phyloP scores from a whole-genome alignment of 257 asterid species.

The Solanum infundibuliforme region DNA sequence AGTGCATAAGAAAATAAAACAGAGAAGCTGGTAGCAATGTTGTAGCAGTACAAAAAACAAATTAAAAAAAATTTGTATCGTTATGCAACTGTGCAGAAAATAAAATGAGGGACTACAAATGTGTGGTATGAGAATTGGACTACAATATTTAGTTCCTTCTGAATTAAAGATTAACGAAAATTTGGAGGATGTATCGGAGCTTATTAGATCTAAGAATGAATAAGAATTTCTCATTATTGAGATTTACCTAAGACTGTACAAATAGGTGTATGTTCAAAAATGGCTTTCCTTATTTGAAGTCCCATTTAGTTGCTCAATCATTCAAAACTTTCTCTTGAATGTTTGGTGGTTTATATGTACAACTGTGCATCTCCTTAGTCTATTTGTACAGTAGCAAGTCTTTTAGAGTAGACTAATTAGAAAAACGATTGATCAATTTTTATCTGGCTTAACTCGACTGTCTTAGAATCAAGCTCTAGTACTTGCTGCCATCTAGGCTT shows the following conservation, averaged over 20 bases:
- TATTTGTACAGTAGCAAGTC: background rate
- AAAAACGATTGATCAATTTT: background rate
- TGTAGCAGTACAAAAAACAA: no score
- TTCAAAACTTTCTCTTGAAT: background rate
- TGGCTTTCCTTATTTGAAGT: background rate
- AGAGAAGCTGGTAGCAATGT: no score
- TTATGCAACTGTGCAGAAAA: no score
- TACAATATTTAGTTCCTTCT: no score
- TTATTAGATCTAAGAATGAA: background rate
- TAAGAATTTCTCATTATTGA: background rate
- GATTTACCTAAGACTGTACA: background rate
- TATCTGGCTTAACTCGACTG: background rate
- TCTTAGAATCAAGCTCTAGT: background rate
- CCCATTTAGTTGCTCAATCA: background rate
- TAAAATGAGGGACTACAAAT: no score
- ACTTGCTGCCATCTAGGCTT: background rate
- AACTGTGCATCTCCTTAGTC: background rate
- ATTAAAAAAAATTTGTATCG: no score
- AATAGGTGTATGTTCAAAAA: background rate
- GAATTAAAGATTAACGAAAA: no score
- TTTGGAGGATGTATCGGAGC: no score
- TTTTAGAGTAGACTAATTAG: background rate
- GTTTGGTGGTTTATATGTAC: background rate
- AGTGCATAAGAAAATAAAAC: no score
- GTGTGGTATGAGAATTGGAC: no score